Base-by-base conservation (phyloP, 2,329 filamentous ascomycete genomes). In the Calonectria hawksworthii region DNA sequence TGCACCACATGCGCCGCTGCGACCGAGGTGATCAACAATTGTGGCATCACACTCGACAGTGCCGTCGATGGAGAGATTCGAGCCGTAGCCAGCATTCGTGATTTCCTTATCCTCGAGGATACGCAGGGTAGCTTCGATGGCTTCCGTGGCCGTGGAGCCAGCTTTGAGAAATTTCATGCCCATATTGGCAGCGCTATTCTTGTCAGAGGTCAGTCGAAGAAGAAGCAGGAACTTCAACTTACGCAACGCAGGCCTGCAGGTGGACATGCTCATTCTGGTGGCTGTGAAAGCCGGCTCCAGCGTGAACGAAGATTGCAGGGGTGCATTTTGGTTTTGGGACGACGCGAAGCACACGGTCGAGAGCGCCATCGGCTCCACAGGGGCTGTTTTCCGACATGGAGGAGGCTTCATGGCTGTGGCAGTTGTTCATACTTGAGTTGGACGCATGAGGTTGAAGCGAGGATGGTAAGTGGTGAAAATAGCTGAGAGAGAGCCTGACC, bases 71-170 rank as follows among this genome's bases (percentile, higher is more conserved):
- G 95, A 93, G 30, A 99, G 88, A 81, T 99, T 99, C 86, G 97
- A 99, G 61, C 98, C 97, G 83, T 94, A 99, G 0, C 97, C 97
- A 47, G 96, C 95, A 84, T 99, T 99, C 44, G 98, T 99, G 78
- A 99, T 98, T 81, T 98, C 96, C 72, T 94, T 93, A 83, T 99
- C 95, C 86, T 99, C 97, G 23, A 99, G 92, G 26, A 95, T 89
- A 79, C 94, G 95, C 81, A 99, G 92, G 36, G 97, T 95, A 66
- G 94, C 93, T 85, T 98, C 97, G 28, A 98, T 94, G 21, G 96
- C 97, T 82, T 99, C 95, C 5, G 96, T 89, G 6, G 97, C 95
- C 52, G 93, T 92, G 13, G 93, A 94, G 30, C 97, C 97, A 76
- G 90, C 91, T 80, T 91, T 94, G 74, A 99, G 88, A 75, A 98